Conservation (phyloP, 2,329 filamentous ascomycete species). For the Trichoderma brevicompactum region DNA sequence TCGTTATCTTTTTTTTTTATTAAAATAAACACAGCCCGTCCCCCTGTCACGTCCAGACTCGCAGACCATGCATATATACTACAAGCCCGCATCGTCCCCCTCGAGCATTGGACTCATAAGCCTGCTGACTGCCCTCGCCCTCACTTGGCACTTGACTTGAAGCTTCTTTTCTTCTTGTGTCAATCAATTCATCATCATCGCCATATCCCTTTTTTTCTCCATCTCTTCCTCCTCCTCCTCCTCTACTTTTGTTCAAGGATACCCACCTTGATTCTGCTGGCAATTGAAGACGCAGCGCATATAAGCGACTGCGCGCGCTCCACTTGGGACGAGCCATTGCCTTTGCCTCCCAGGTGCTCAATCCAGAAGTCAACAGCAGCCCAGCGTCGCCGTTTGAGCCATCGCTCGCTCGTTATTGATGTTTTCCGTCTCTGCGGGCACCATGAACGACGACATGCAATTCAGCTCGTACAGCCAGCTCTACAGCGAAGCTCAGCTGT, state of each 20-base stretch:
- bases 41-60: slow-evolving; percentile 1
- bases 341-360: not conserved
- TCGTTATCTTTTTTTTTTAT: slow-evolving; percentile 10
- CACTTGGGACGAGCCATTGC: slow-evolving; percentile 3
- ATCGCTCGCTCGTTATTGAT: not conserved
- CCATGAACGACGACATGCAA: slow-evolving; percentile 17
- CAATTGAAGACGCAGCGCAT: not conserved
- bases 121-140: slow-evolving; percentile 6
- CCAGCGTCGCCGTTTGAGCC: not conserved
- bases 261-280: not conserved
- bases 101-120: slow-evolving; percentile 13
- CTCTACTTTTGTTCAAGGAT: not conserved
- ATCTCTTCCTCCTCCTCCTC: not conserved
- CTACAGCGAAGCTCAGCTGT: slow-evolving; percentile 13
- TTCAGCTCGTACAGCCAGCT: slow-evolving; percentile 18
- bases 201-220: not conserved
- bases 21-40: slow-evolving; percentile 20
- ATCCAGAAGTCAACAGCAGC: not conserved
- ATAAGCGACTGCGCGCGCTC: not conserved
- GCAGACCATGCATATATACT: slow-evolving; percentile 7
- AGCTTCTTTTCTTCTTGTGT: not conserved
- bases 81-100: not conserved
- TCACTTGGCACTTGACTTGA: not conserved
- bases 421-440: not conserved
- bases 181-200: not conserved